phyloP scores from a whole-genome alignment of 768 basidiomycete species.

The Thelephora aurantiotincta region DNA sequence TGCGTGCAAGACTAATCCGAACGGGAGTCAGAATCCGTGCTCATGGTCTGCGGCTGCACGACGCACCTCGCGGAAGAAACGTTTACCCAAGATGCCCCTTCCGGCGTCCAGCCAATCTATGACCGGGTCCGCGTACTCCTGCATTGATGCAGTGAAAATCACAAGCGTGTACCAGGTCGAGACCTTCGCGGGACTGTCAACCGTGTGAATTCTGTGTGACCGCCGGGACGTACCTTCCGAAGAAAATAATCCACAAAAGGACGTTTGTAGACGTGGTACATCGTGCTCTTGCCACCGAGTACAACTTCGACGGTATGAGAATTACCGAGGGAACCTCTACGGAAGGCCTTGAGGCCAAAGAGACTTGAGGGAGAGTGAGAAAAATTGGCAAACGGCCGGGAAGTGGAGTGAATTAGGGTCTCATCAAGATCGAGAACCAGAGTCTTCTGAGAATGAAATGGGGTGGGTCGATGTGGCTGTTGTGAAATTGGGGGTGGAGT shows the following conservation, averaged over 20 bases:
- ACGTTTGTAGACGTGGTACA: slow-evolving; percentile 97
- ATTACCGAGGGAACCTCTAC: slow-evolving; percentile 47
- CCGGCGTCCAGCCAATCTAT: slow-evolving; percentile 99
- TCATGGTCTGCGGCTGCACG: neutral
- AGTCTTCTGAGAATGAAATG: slow-evolving; percentile 80
- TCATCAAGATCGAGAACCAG: slow-evolving; percentile 96
- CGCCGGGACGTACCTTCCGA: slow-evolving; percentile 45
- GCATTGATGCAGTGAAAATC: slow-evolving; percentile 98
- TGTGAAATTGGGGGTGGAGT: neutral
- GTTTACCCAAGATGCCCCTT: slow-evolving; percentile 75
- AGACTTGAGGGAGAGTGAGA: slow-evolving; percentile 39
- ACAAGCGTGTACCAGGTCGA: slow-evolving; percentile 98
- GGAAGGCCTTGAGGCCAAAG: slow-evolving; percentile 27
- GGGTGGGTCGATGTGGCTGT: slow-evolving; percentile 20
- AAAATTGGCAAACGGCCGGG: slow-evolving; percentile 44
- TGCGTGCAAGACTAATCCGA: slow-evolving; percentile 72
- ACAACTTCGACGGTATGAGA: slow-evolving; percentile 91
- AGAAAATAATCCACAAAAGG: slow-evolving; percentile 95
- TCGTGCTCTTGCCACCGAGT: slow-evolving; percentile 72
- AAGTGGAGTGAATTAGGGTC: slow-evolving; percentile 95
- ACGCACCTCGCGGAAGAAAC: slow-evolving; percentile 85
- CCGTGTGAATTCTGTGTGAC: neutral
- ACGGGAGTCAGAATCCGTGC: neutral
- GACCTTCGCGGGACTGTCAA: slow-evolving; percentile 38
- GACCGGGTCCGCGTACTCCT: slow-evolving; percentile 98